Evolutionary conservation across 2,329 filamentous ascomycete species (phyloP), one percentile per base, ranked within the genome.

Genomic region (Pseudogymnoascus sp.): DNA sequence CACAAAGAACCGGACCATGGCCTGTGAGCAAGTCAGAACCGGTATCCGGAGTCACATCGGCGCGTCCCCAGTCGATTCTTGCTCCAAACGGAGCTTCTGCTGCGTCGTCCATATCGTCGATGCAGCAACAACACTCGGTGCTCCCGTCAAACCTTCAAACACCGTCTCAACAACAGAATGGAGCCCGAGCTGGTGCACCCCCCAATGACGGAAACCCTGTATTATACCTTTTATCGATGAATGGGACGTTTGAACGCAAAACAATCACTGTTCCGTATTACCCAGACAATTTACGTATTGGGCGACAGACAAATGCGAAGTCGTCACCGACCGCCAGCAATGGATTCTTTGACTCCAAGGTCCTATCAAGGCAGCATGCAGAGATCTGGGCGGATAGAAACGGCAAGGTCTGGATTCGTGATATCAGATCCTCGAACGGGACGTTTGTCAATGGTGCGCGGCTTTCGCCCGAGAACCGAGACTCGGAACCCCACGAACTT

Each of bases 361-460:
- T 99, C 25, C 82, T 99, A 22, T 97, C 94, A 38, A 83, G 94
- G 68, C 91, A 97, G 72, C 94, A 99, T 73, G 94, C 94, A 35
- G 94, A 99, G 73, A 89, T 99, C 37, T 97, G 91, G 85, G 91
- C 94, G 12, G 87, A 90, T 60, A 86, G 89, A 64, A 80, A 77
- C 64, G 92, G 92, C 60, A 96, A 96, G 72, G 88, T 99, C 43
- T 97, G 87, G 83, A 97, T 99, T 67, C 85, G 92, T 62, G 94
- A 99, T 75, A 89, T 99, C 68, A 99, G 97, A 75, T 97, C 94
- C 0, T 99, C 94, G 39, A 99, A 99, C 72, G 94, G 94, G 62
- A 99, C 94, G 0, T 99, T 99, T 74, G 93, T 99, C 67, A 99
- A 99, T 70, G 91, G 91, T 18, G 85, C 88, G 60, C 86, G 94